Percentiles rank a stretch among this genome's conserved stretches.
These are phyloP conservation scores for Amoebophrya sp. DNA, from an alignment of 169 alveolate genomes.

Conservation along the genomic window DNA sequence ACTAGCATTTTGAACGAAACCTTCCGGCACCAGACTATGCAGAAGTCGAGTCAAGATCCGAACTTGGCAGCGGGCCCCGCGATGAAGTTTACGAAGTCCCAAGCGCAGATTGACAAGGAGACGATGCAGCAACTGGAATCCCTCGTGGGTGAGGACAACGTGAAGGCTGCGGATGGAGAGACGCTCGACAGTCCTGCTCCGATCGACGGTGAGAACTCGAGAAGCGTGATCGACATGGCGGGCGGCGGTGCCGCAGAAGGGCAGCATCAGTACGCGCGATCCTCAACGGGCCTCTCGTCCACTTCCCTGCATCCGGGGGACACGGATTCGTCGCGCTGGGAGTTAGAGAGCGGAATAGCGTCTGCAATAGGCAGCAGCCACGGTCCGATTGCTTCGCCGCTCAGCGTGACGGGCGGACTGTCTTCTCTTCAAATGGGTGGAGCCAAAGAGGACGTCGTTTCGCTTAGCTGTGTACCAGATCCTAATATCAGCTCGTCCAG, in stretches of 20 bases:
- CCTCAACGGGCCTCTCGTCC: too few species aligned
- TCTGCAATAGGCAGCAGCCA: too few species aligned
- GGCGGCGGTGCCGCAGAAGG: not conserved
- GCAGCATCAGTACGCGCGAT: not conserved
- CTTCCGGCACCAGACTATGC: not conserved
- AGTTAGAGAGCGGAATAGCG: too few species aligned
- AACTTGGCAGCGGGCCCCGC: not conserved
- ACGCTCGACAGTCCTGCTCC: too few species aligned
- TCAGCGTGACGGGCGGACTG: not conserved
- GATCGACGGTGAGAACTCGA: too few species aligned
- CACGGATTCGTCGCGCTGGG: too few species aligned
- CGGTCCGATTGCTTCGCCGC: not conserved
- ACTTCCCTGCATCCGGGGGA: too few species aligned
- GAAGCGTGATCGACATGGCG: not conserved
- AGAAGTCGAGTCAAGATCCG: not conserved
- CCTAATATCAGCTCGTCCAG: too few species aligned
- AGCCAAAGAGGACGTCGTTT: not conserved
- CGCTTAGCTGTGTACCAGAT: too few species aligned
- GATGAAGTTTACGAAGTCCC: not conserved
- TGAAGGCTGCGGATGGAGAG: too few species aligned
- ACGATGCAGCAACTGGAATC: not conserved
- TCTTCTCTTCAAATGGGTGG: not conserved
- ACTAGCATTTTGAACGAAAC: not conserved
- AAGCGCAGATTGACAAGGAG: not conserved
- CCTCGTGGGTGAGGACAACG: too few species aligned